Evolutionary conservation across 768 basidiomycete species (phyloP), one percentile per base, ranked within the genome.

Genomic region (Neoboletus magnificus): DNA sequence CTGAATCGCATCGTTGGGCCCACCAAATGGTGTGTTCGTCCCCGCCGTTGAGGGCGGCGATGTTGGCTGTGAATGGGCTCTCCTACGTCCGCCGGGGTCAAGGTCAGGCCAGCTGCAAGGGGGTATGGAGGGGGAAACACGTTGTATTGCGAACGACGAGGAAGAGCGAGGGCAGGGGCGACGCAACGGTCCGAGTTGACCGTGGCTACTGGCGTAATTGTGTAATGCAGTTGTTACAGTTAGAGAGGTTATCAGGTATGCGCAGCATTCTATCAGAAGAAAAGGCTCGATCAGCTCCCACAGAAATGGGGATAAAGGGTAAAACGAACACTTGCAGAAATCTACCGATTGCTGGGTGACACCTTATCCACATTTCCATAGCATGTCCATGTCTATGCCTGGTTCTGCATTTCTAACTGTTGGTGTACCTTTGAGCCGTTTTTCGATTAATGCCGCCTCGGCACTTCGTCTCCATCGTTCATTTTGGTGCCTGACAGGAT

Each of bases 391-490:
- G 20, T 11, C 39, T 51, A 59, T 33, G n/a, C 30, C n/a, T 30
- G 40, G 3, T 6, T 45, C 30, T 45, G 41, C 9, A 11, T 30
- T 48, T 42, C 50, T 11, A 12, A 7, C 22, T 27, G 46, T 9
- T 47, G n/a, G 15, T 32, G 35, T 25, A 23, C n/a, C 11, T 40
- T 56, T n/a, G 39, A 50, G 10, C 20, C 22, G 10, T n/a, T 8
- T 54, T 27, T 51, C 49, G 1, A 48, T 36, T 9, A 42, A 13
- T 22, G 36, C 20, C 39, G 23, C 35, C 30, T 62, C 65, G 0
- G 58, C 58, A 8, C 66, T 40, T 53, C 64, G 59, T 52, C 66
- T 56, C 66, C 66, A 67, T 22, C 64, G 61, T 36, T 61, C 63
- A 68, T 51, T 48, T 64, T 63, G 10, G 60, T 67, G 27, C 66